Evolutionary conservation across 202 grass and related monocot genomes (phyloP), one percentile per base, ranked within the genome.

Genomic region (Zoysia matrella): DNA sequence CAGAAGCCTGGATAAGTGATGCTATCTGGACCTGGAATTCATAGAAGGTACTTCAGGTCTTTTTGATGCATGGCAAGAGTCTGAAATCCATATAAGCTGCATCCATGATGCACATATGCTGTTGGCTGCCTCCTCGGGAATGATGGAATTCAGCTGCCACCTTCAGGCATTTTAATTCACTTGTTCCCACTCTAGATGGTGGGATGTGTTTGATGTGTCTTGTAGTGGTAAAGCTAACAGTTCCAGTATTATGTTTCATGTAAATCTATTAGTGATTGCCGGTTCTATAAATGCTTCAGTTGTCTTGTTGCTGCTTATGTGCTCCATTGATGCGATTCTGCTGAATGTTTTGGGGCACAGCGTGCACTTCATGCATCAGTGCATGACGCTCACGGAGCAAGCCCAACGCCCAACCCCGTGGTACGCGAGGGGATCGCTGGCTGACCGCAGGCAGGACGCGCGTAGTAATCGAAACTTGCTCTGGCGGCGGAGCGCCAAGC

Each of bases 71-170:
- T 85, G 40, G 18, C 14, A 40, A 6, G 45, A 8, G 12, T 22
- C 16, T 67, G 73, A 64, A 86, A 70, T 79, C 69, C 64, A 50
- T 46, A 30, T 36, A 7, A 78, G 67, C 12, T 86, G 79, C 79
- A 48, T 69, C 78, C 61, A 58, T 30, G 52, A 47, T 41, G 8
- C n/a, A 69, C 7, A 4, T 44, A 58, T 80, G 77, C 42, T 80
- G 45, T 58, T 77, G 46, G 39, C 67, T 67, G 11, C 52, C 50
- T 71, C 45, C 16, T 14, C 15, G 66, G 11, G 16, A 62, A 80
- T 42, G 55, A 14, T 73, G 40, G 45, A 71, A 58, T 54, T 48
- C 22, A 55, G 76, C 48, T 74, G 4, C 6, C 1, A 30, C 11
- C 36, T 71, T 42, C 7, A 2, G 1, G 63, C 57, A 16, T 80